Evolutionary conservation across 1,284 basidiomycete genomes (phyloP).

Genomic region (Irpex sp.): DNA sequence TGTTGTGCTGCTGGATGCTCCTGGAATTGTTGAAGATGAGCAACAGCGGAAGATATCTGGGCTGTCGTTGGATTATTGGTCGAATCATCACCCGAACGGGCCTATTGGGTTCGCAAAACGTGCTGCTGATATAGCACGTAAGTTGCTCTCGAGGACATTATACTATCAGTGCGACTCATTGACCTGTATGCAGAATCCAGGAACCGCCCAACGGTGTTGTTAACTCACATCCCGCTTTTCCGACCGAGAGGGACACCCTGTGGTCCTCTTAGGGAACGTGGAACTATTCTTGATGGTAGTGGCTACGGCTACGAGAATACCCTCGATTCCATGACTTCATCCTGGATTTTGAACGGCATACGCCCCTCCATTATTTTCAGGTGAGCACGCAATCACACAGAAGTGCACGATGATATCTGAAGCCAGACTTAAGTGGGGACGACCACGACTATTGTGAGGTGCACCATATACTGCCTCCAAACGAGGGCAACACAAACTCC

Average conservation of each 20-base stretch:
- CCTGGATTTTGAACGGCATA: conserved; percentile 47
- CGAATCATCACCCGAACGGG: conserved; percentile 46
- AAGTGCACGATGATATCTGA: too few species aligned
- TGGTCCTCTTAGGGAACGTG: conserved; percentile 51
- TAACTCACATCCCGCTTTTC: conserved; percentile 61
- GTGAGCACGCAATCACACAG: conserved; percentile 27
- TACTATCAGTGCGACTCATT: neutral
- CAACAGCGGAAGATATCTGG: conserved; percentile 45
- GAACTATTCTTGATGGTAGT: conserved; percentile 46
- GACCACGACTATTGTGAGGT: conserved; percentile 69
- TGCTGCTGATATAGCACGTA: conserved; percentile 46
- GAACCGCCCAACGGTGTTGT: conserved; percentile 36
- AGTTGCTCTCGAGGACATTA: neutral
- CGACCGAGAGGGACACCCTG: conserved; percentile 48
- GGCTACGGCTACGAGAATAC: conserved; percentile 67
- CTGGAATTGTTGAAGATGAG: conserved; percentile 80
- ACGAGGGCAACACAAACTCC: conserved; percentile 19
- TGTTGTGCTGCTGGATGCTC: conserved; percentile 72
- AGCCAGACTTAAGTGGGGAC: conserved; percentile 42
- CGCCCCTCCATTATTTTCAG: conserved; percentile 50
- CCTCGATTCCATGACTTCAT: conserved; percentile 44
- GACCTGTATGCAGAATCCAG: conserved; percentile 1
- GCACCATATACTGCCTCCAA: conserved; percentile 33
- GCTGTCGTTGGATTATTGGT: conserved; percentile 52
- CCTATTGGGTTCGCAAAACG: conserved; percentile 65